A percentile compares a stretch with the other conserved stretches of the same genome.
Evolutionary conservation across 2,329 filamentous ascomycete genomes (phyloP).

Genomic region (Hypomyces perniciosus): DNA sequence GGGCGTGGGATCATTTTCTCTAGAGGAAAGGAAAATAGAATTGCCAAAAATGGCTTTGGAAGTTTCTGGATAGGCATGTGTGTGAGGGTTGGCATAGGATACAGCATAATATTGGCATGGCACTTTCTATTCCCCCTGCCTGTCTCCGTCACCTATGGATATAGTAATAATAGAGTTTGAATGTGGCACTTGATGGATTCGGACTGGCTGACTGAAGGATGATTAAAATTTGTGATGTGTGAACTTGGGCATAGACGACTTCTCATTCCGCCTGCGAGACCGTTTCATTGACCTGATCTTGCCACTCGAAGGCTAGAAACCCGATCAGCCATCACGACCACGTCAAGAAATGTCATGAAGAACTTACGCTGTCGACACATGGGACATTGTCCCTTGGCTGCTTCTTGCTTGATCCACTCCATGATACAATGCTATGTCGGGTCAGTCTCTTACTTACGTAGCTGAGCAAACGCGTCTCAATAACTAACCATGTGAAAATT

Average conservation of each 20-base stretch:
- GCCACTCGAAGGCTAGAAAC: conserved; percentile 36
- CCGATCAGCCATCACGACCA: background rate
- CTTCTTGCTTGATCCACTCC: conserved; percentile 94
- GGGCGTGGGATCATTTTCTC: conserved; percentile 16
- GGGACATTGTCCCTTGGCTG: conserved; percentile 87
- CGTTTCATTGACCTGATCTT: conserved; percentile 29
- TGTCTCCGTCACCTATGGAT: background rate
- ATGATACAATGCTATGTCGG: conserved; percentile 76
- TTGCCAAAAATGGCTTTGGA: background rate
- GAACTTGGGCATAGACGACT: background rate
- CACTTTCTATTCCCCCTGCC: background rate
- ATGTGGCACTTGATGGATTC: background rate
- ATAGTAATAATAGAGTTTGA: too few relatives aligned
- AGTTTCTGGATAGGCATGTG: conserved; percentile 4
- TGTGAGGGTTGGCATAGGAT: background rate
- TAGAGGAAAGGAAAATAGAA: background rate
- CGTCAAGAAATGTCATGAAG: background rate
- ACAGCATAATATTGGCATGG: background rate
- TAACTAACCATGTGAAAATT: conserved; percentile 86
- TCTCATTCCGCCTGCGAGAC: conserved; percentile 23
- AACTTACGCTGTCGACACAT: conserved; percentile 90
- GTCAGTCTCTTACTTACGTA: background rate
- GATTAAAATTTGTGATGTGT: background rate
- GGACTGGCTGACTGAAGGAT: background rate
- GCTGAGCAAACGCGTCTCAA: too few relatives aligned